Conservation (phyloP, 2,329 filamentous ascomycete species). For the Alternaria rosae region DNA sequence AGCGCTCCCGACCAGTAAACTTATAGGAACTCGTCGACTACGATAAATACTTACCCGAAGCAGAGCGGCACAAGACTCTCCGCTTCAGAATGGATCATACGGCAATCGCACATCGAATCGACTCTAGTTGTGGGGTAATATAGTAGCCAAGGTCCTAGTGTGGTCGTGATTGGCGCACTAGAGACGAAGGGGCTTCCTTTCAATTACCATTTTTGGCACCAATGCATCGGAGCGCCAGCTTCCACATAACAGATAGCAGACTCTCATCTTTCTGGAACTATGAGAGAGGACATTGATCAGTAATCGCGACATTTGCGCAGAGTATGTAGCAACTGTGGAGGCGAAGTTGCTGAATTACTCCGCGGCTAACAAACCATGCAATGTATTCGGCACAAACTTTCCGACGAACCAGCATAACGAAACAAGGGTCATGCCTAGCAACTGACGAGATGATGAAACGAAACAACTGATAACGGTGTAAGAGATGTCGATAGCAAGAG, state of each 20-base stretch:
- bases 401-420: neutral
- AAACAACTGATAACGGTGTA: neutral
- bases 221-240: neutral
- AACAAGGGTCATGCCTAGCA: neutral
- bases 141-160: constrained; percentile 13
- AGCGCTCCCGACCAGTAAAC: neutral
- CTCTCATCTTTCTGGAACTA: neutral
- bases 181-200: neutral
- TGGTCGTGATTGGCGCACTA: constrained; percentile 8
- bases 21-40: neutral
- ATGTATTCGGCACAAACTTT: neutral
- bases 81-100: constrained; percentile 17
- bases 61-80: constrained; percentile 5
- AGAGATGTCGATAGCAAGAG: neutral
- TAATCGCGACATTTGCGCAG: neutral
- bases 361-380: constrained; percentile 6
- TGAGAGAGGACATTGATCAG: neutral
- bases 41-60: neutral
- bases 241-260: constrained; percentile 3
- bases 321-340: neutral
- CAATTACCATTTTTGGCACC: constrained; percentile 1
- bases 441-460: neutral
- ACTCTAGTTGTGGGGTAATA: constrained; percentile 18
- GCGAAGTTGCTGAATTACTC: neutral
- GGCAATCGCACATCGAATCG: neutral